phyloP scores from a whole-genome alignment of 345 rosid genomes.

The Geranium brycei region DNA sequence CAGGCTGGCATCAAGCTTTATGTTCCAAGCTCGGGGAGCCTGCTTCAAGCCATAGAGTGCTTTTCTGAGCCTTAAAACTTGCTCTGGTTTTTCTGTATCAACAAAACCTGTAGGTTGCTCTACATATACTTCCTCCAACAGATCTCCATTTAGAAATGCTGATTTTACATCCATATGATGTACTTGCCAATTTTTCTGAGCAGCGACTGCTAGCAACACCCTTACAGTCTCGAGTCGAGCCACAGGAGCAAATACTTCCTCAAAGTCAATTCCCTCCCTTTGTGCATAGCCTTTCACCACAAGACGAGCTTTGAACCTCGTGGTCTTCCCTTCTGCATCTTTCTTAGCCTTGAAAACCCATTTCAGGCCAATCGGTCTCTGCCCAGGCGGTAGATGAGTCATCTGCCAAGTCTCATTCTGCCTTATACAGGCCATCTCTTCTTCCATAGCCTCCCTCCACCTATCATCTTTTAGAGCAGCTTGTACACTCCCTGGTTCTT shows the following conservation, averaged over 20 bases:
- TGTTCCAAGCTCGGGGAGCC: too few species aligned
- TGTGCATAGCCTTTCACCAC: not conserved
- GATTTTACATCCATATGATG: slow-evolving; percentile 3
- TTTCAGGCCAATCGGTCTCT: too few species aligned
- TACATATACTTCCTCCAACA: slow-evolving; percentile 2
- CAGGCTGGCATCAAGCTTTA: too few species aligned
- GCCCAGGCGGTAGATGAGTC: too few species aligned
- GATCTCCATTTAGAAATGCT: not conserved
- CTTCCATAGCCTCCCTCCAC: slow-evolving; percentile 1
- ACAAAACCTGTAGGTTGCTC: not conserved
- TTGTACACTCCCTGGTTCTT: not conserved
- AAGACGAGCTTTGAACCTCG: not conserved
- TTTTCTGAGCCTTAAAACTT: too few species aligned
- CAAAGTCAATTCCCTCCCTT: slow-evolving; percentile 1
- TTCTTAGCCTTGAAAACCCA: not conserved
- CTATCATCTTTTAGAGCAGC: not conserved
- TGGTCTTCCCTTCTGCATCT: slow-evolving; percentile 2
- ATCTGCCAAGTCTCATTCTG: too few species aligned
- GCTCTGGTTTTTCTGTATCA: not conserved
- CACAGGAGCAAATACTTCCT: slow-evolving; percentile 5
- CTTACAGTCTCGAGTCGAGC: slow-evolving; percentile 3
- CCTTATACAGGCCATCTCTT: not conserved
- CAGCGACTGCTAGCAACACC: not conserved
- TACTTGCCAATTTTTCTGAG: not conserved
- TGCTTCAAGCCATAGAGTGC: too few species aligned